Base-by-base conservation (phyloP, 768 basidiomycete genomes). In the Filobasidium wieringae region DNA sequence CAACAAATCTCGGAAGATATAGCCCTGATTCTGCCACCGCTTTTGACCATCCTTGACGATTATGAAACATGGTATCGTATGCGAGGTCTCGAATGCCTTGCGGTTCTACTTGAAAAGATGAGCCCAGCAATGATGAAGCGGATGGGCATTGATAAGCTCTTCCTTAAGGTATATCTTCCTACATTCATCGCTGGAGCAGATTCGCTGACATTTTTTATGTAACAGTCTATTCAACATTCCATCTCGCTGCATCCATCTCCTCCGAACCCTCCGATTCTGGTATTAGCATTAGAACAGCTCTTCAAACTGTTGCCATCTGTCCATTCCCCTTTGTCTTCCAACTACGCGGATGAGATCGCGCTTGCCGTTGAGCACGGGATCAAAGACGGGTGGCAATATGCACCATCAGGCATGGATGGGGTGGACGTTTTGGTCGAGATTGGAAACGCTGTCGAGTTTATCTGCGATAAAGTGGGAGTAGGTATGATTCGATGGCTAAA, bases 401-500 rank as follows among this genome's bases (percentile, higher is more conserved):
- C 68, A 17, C 64, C 66, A 4, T 63, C 58, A 7, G 68, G 69
- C 12, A 11, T 47, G 26, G 68, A 71, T 24, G 67, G 67, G 2
- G 54, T 66, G 26, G 51, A 30, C 19, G 63, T 67, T 1, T 36
- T 69, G 40, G 53, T 68, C 0, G 54, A 63, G 39, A 59, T 72
- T 14, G 66, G 68, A 12, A 40, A 60, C 33, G 58, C 61, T 31
- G 32, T 69, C 31, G 69, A 70, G 57, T 17, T 43, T 32, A 29
- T 73, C 11, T 69, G 68, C 51, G 63, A 54, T 2, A 63, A 62
- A 7, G 36, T 70, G 41, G 68, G 64, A 7, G 52, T 60, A 17
- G 70, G 67, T 4, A 66, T 73, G 11, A 31, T 64, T 5, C 22
- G 72, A 27, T 73, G 72, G 72, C 55, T 73, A 11, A 72, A 71